phyloP scores from a whole-genome alignment of 1,139 yeast species.

The Blastobotrys malaysiensis region DNA sequence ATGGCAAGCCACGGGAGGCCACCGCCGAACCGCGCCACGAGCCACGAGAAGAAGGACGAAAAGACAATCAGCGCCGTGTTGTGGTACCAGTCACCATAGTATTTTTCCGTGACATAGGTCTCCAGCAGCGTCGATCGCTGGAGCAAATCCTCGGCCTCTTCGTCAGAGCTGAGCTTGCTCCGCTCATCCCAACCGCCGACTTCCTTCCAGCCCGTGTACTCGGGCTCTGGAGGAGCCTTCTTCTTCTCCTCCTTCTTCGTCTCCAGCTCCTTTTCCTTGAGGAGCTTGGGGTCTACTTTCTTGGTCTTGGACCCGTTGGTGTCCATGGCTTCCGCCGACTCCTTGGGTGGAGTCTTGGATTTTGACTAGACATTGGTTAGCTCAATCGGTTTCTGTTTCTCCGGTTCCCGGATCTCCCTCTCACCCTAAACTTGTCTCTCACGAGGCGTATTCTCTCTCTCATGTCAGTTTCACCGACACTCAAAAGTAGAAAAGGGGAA shows the following conservation, averaged over 20 bases:
- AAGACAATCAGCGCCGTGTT: conserved; percentile 62
- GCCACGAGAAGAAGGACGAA: conserved; percentile 69
- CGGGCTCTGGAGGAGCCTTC: conserved; percentile 17
- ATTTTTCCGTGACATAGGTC: conserved; percentile 59
- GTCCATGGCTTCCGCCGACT: conserved; percentile 1
- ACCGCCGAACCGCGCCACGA: conserved; percentile 70
- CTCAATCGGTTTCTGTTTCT: not conserved
- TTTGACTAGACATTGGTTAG: not conserved
- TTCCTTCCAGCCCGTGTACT: conserved; percentile 79
- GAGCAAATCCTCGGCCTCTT: conserved; percentile 63
- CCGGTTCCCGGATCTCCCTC: not conserved
- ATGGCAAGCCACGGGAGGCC: conserved; percentile 77
- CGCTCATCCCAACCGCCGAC: conserved; percentile 79
- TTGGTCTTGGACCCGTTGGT: conserved; percentile 8
- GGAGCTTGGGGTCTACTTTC: conserved; percentile 8
- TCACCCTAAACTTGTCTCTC: too few species aligned
- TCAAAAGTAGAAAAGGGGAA: too few species aligned
- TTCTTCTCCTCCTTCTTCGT: conserved; percentile 9
- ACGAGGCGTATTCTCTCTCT: too few species aligned
- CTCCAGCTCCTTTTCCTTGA: conserved; percentile 10
- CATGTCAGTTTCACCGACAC: too few species aligned
- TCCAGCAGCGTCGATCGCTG: conserved; percentile 67
- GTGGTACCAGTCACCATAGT: conserved; percentile 96
- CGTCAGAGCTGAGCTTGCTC: conserved; percentile 49
- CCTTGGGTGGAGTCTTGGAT: not conserved